phyloP scores from a whole-genome alignment of 2,329 filamentous ascomycete genomes.

The Botrytis fragariae region DNA sequence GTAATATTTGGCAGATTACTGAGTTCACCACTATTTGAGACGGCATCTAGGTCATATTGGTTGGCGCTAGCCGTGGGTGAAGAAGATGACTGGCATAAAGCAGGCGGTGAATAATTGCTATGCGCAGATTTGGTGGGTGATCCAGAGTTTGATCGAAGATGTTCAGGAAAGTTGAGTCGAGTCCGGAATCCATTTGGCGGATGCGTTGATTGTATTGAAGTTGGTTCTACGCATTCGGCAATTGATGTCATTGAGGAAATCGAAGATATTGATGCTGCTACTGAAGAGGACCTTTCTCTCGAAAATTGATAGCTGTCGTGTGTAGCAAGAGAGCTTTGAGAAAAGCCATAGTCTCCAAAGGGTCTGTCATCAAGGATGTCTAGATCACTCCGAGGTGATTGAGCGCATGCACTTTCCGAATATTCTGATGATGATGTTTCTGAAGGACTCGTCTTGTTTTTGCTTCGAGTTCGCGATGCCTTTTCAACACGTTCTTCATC shows the following conservation, averaged over 20 bases:
- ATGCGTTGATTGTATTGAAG: constrained; percentile 32
- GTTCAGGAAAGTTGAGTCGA: constrained; percentile 30
- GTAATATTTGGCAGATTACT: constrained; percentile 31
- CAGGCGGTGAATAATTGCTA: constrained; percentile 56
- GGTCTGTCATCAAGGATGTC: constrained; percentile 40
- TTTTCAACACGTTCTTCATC: constrained; percentile 52
- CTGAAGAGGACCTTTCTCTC: constrained; percentile 29
- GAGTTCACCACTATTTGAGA: constrained; percentile 30
- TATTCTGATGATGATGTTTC: constrained; percentile 54
- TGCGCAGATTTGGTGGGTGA: constrained; percentile 51
- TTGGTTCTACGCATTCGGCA: constrained; percentile 36
- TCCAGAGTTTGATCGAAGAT: constrained; percentile 40
- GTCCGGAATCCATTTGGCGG: constrained; percentile 34
- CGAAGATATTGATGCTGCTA: constrained; percentile 14
- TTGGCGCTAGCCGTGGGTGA: constrained; percentile 44
- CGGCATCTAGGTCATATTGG: constrained; percentile 35
- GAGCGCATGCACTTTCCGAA: constrained; percentile 55
- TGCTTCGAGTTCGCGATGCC: constrained; percentile 53
- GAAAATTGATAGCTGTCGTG: constrained; percentile 42
- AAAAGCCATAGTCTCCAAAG: constrained; percentile 42
- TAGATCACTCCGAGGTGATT: constrained; percentile 53
- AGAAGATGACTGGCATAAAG: constrained; percentile 60
- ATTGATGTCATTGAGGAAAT: constrained; percentile 18
- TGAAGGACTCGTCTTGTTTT: constrained; percentile 47
- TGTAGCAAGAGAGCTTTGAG: constrained; percentile 37